Conservation (phyloP, 192 early-diverging fungal genomes). For the Allomyces macrogynus region DNA sequence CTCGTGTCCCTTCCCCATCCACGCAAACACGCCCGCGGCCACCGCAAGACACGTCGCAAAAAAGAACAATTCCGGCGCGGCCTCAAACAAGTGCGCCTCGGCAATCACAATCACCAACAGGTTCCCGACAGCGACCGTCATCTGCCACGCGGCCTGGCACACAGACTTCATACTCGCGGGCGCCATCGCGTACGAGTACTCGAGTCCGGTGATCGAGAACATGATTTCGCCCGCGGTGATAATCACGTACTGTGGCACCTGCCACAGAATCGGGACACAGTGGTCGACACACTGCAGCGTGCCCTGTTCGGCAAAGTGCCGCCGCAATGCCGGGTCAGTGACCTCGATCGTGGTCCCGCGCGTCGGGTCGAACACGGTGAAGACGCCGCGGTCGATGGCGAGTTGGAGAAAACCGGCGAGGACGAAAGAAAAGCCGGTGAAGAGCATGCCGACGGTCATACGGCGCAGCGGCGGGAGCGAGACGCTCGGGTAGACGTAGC, state of each 20-base stretch:
- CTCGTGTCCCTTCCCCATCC: neutral
- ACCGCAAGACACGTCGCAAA: neutral
- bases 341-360: conserved; percentile 10
- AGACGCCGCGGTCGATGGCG: conserved; percentile 32
- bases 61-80: neutral
- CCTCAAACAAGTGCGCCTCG: neutral
- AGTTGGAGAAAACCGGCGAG: conserved; percentile 40
- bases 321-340: conserved; percentile 13
- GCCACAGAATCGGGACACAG: conserved; percentile 26
- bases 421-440: conserved; percentile 30
- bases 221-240: conserved; percentile 26
- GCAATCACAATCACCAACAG: neutral
- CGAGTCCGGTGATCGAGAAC: conserved; percentile 39
- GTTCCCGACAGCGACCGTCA: neutral
- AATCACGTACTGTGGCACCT: conserved; percentile 35
- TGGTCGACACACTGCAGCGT: neutral
- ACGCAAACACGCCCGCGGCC: neutral
- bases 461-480: conserved; percentile 37
- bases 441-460: conserved; percentile 45
- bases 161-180: conserved; percentile 39
- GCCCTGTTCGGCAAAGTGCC: neutral
- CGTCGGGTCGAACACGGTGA: conserved; percentile 22
- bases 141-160: neutral
- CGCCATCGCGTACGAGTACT: conserved; percentile 41
- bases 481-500: conserved; percentile 33